Base-by-base conservation (phyloP, 768 basidiomycete species). In the Leucocoprinus birnbaumii region DNA sequence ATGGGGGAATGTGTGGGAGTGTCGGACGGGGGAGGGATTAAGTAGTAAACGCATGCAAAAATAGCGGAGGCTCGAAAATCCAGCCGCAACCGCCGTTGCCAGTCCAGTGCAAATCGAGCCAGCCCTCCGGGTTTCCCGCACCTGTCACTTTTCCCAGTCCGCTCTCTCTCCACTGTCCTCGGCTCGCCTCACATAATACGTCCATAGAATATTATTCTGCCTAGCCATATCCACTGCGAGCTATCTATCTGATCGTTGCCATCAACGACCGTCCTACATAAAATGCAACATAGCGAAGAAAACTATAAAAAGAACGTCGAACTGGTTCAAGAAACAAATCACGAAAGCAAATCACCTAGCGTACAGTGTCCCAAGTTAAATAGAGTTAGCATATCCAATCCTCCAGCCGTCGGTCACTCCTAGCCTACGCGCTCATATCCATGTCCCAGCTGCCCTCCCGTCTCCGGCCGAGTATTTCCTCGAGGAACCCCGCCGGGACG, bases 401-500 rank as follows among this genome's bases (percentile, higher is more conserved):
- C 22, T 53, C 6, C 52, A 21, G 31, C 21, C 34, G 27, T 19
- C 46, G 19, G 40, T 26, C 48, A 26, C 26, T 34, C 57, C 42
- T 10, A 34, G 13, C 38, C 24, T 41, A 66, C 51, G 54, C 41
- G 22, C 65, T 63, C 51, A 62, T 65, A 62, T 69, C 65, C 65
- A 68, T 66, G 53, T 61, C 60, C 51, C 54, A 55, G 8, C 47
- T 48, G 41, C 58, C 57, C 38, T 58, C 42, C 75, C 78, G 75
- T 77, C 73, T 22, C 65, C 69, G 69, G 16, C 68, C 73, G 37
- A 87, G 75, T 46, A 91, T 80, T 57, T 84, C 80, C 19, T 80
- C 79, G 66, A 94, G 70, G 69, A 91, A 93, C 8, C 77, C 80
- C 14, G 68, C 70, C 13, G 79, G 71, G 21, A 86, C 85, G 47